A percentile compares a stretch with the other conserved stretches of the same genome.
Evolutionary conservation across 106 monocot genomes (phyloP).

Genomic region (Gastrodia elata): DNA sequence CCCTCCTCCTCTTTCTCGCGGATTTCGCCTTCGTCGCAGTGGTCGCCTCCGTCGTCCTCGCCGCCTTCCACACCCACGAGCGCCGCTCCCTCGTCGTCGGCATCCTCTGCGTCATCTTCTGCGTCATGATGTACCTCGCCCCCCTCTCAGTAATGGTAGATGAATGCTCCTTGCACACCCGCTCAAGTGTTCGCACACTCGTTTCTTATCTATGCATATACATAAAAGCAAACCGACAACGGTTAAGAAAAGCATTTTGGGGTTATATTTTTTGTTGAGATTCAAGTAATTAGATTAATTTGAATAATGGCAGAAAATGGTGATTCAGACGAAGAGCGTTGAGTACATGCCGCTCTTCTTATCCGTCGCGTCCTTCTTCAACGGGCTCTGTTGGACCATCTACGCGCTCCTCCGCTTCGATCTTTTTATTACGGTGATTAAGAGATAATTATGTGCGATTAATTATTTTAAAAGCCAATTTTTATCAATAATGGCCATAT

Average conservation of each 20-base stretch:
- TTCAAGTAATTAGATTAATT: too few species aligned
- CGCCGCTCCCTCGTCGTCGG: conserved; percentile 37
- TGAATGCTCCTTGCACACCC: too few species aligned
- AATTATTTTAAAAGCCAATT: too few species aligned
- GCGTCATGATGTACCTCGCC: conserved; percentile 49
- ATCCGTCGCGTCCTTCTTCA: conserved; percentile 52
- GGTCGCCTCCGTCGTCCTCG: background rate
- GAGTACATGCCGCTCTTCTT: conserved; percentile 68
- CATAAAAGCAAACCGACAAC: background rate
- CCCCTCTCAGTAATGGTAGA: conserved; percentile 52
- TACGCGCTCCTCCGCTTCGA: conserved; percentile 63
- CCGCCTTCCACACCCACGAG: conserved; percentile 14
- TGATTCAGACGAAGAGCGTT: conserved; percentile 61
- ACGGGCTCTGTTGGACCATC: conserved; percentile 57
- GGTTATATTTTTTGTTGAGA: too few species aligned
- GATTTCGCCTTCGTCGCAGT: background rate
- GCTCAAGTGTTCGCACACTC: too few species aligned
- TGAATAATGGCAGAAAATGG: conserved; percentile 64
- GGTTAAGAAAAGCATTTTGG: background rate
- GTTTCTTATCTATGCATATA: too few species aligned
- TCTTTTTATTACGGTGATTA: conserved; percentile 43
- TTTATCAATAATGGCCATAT: too few species aligned
- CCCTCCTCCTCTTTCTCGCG: background rate
- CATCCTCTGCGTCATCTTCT: conserved; percentile 38
- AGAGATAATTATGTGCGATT: too few species aligned